Base-by-base conservation (phyloP, 257 asterid species). In the Nemophila menziesii region DNA sequence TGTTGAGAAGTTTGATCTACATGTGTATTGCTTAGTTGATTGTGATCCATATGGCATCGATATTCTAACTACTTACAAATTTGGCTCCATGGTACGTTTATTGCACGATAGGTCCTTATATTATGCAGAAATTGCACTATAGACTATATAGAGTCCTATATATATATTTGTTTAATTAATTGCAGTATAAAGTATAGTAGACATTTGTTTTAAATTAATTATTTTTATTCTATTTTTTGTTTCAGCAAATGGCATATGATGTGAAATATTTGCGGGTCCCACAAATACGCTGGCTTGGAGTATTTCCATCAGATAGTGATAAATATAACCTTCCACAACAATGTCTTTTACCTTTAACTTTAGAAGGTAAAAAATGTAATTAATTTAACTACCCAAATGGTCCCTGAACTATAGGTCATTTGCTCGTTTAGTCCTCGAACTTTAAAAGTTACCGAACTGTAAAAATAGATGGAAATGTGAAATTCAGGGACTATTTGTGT, bases 191-290 rank as follows among this genome's bases (percentile, higher is more conserved):
- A n/a, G n/a, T n/a, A n/a, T n/a, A n/a, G n/a, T n/a, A 2, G 36
- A 29, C 8, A 29, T 29, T 9, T 13, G 18, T 38, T 15, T 16
- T 38, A 13, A 24, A 38, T 42, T 19, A 45, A 48, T 48, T n/a
- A n/a, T 17, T 33, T 29, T 43, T 3, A 43, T 23, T n/a, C n/a
- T 29, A 42, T 49, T 53, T 40, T 27, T 41, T 58, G n/a, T 52
- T 67, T 55, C 56, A 87, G 97, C 90, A 87, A 83, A 83, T 87
- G 92, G 87, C 95, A 11, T 83, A 87, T 52, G 95, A 80, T 33
- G 70, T 90, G 60, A 78, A 76, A 52, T 68, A 61, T 45, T 70
- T 78, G 7, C 64, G 78, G 33, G 67, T 78, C 63, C 78, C 86
- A 7, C 89, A 66, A 64, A 75, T 84, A 37, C 80, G 67, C 48